Evolutionary conservation across 371 early-diverging fungal genomes (phyloP), one percentile per base, ranked within the genome.

Genomic region (Actinomortierella ambigua): DNA sequence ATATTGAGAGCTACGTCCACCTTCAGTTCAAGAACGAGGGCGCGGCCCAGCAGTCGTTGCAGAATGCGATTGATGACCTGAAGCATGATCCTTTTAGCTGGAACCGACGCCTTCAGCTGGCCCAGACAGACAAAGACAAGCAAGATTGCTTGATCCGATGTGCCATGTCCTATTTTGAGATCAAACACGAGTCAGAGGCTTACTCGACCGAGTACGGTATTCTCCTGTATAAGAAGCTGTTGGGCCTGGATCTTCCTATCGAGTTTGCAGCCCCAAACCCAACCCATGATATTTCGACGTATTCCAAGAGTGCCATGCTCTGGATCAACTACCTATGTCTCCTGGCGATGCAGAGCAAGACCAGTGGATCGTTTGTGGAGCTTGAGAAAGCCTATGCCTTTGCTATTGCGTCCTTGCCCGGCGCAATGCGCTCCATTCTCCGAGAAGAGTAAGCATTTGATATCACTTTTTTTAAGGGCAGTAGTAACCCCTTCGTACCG

Each of bases 291-390:
- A 61, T 55, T 26, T 48, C 55, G 0, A n/a, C 55, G 15, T 55
- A 47, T 63, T 59, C 39, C 50, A 52, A 55, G 14, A 55, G 63
- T 23, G 46, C 55, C 23, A 66, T 65, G 24, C 27, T 71, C n/a
- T 71, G 73, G 73, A 40, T 71, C 28, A 71, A 71, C 23, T 71
- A 66, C 26, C 23, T 71, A 23, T 71, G 63, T 6, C 27, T 71
- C n/a, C 42, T 71, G 52, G 66, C 67, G 14, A 47, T 71, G 18
- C 59, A 39, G 1, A 41, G 59, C 0, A 39, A 23, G 22, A 23
- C 18, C 8, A 4, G 39, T 23, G 44, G 40, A 27, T 53, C 61
- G 8, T 34, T 55, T 18, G 29, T n/a, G 18, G 49, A 58, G 26
- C 50, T 70, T 20, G 56, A 58, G 27, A 9, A 28, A 18, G 65